Percentiles rank a stretch among this genome's conserved stretches.
Conservation (phyloP, 1,284 basidiomycete species). For the Microbotryum silenes-acaulis region DNA sequence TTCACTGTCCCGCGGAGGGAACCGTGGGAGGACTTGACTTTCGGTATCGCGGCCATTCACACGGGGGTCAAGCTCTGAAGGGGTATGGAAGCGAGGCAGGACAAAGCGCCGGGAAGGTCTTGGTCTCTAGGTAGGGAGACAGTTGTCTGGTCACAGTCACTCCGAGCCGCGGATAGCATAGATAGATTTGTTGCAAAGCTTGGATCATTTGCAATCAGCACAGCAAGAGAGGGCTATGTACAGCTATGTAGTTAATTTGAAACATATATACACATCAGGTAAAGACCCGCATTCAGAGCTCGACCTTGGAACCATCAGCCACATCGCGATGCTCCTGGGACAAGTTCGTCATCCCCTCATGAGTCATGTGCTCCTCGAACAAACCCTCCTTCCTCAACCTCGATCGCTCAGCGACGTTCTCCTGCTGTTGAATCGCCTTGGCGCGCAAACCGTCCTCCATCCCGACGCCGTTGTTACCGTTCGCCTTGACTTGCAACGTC, state of each 20-base stretch:
- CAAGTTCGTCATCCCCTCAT: constrained; percentile 15
- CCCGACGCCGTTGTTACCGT: constrained; percentile 16
- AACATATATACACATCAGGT: too few relatives aligned
- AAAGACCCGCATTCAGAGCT: too few relatives aligned
- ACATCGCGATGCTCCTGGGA: constrained; percentile 12
- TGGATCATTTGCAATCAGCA: too few relatives aligned
- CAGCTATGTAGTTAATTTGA: too few relatives aligned
- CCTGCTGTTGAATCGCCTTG: constrained; percentile 16
- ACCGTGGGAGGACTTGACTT: constrained; percentile 36
- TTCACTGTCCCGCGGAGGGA: constrained; percentile 37
- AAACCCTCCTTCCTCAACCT: constrained; percentile 16
- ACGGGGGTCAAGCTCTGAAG: constrained; percentile 35
- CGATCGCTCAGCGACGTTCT: constrained; percentile 23
- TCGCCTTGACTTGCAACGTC: constrained; percentile 7
- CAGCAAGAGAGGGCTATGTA: too few relatives aligned
- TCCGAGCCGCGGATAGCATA: too few relatives aligned
- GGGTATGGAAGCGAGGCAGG: too few relatives aligned
- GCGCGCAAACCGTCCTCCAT: constrained; percentile 10
- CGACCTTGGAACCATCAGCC: background rate
- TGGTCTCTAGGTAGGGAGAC: too few relatives aligned
- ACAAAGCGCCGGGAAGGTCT: too few relatives aligned
- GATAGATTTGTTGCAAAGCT: too few relatives aligned
- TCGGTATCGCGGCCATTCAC: constrained; percentile 38
- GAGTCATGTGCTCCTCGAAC: constrained; percentile 22
- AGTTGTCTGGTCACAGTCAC: too few relatives aligned